phyloP scores from a whole-genome alignment of 2,329 filamentous ascomycete genomes.

The Dactylellina cionopaga region DNA sequence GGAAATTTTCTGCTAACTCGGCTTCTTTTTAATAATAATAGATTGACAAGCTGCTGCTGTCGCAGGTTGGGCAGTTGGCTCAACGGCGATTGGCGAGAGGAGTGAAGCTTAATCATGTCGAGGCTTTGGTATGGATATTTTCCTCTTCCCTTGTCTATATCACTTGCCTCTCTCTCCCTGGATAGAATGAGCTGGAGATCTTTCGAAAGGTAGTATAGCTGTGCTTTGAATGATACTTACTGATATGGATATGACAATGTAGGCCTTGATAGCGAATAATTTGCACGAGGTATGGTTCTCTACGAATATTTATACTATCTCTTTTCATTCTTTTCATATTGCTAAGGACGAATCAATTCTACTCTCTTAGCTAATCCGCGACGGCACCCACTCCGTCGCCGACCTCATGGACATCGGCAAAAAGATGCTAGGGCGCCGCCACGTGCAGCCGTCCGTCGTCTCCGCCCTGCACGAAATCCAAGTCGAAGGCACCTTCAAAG shows the following conservation, averaged over 20 bases:
- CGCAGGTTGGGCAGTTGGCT: conserved; percentile 85
- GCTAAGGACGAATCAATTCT: not conserved
- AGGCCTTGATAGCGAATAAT: conserved; percentile 85
- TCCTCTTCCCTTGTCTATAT: not conserved
- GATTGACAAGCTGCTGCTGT: conserved; percentile 96
- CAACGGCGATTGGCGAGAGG: conserved; percentile 88
- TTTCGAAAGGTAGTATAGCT: too few species aligned
- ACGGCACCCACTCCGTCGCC: conserved; percentile 90
- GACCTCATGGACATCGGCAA: conserved; percentile 92
- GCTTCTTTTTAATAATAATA: conserved; percentile 60
- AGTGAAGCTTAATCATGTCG: conserved; percentile 86
- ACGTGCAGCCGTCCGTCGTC: conserved; percentile 81
- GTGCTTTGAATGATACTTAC: too few species aligned
- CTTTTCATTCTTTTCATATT: not conserved
- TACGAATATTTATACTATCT: not conserved
- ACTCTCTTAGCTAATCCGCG: conserved; percentile 78
- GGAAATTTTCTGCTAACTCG: too few species aligned
- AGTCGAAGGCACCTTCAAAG: conserved; percentile 92
- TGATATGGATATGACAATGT: not conserved
- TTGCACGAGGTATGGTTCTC: conserved; percentile 76
- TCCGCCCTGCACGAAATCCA: conserved; percentile 83
- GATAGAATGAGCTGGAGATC: too few species aligned
- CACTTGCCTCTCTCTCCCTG: conserved; percentile 2
- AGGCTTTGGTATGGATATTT: conserved; percentile 74
- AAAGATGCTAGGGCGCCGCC: conserved; percentile 90